Conservation (phyloP, 75 land plant species). For the Ceratopteris richardii region DNA sequence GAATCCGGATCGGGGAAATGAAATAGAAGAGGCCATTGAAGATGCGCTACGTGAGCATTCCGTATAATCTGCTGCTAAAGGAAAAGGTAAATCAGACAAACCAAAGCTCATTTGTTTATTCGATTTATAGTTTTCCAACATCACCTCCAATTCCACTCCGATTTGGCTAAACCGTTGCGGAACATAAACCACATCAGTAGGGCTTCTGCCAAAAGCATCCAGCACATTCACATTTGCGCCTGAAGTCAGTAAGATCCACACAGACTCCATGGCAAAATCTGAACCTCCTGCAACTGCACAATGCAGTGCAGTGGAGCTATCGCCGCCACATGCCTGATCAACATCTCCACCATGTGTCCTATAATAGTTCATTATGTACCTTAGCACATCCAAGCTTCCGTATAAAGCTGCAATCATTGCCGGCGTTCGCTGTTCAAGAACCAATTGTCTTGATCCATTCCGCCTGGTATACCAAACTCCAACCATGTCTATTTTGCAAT, state of each 20-base stretch:
- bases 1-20: no score
- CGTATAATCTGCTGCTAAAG: slow-evolving; percentile 3
- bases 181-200: slow-evolving; percentile 37
- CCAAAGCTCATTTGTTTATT: neutral
- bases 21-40: neutral
- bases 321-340: slow-evolving; percentile 37
- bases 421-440: slow-evolving; percentile 49
- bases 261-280: slow-evolving; percentile 22
- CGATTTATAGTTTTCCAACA: slow-evolving; percentile 4
- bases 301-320: slow-evolving; percentile 71
- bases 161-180: slow-evolving; percentile 3
- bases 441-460: slow-evolving; percentile 37
- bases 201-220: slow-evolving; percentile 44
- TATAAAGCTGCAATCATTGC: slow-evolving; percentile 59
- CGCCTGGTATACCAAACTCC: slow-evolving; percentile 50
- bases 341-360: slow-evolving; percentile 24
- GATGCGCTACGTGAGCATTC: slow-evolving; percentile 11
- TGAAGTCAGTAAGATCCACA: slow-evolving; percentile 43
- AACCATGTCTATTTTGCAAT: slow-evolving; percentile 18
- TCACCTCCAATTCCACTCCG: slow-evolving; percentile 10
- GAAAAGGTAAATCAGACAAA: slow-evolving; percentile 1
- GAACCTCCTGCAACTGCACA: slow-evolving; percentile 50
- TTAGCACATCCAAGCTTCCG: slow-evolving; percentile 48
- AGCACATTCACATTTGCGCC: slow-evolving; percentile 40
- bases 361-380: slow-evolving; percentile 28